A percentile compares a stretch with the other conserved stretches of the same genome.
Conservation (phyloP, 1,284 basidiomycete species). For the Ustilago shanxiensis region DNA sequence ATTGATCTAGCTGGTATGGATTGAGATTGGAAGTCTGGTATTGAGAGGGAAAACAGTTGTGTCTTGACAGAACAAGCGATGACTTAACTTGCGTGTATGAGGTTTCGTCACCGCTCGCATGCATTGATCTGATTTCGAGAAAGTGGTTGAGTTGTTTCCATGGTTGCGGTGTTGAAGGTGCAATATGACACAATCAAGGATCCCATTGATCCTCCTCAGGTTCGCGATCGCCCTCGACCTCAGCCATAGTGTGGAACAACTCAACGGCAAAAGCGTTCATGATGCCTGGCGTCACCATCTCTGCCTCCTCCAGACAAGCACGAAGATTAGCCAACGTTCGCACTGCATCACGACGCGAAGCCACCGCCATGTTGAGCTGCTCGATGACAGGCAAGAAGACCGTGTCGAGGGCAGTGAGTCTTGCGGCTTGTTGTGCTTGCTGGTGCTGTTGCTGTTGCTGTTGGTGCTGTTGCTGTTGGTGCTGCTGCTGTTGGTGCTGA, state of each 20-base stretch:
- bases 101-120: neutral
- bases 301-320: constrained; percentile 53
- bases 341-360: constrained; percentile 55
- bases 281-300: constrained; percentile 62
- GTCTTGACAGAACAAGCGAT: neutral
- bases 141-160: neutral
- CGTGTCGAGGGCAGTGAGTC: constrained; percentile 57
- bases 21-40: neutral
- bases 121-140: no score
- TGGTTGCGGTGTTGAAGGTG: neutral
- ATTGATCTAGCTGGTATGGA: constrained; percentile 4
- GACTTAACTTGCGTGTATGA: constrained; percentile 23
- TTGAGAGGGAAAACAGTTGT: constrained; percentile 1
- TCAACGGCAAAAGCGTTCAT: constrained; percentile 67
- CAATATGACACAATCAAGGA: neutral
- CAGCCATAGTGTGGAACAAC: constrained; percentile 63
- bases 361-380: constrained; percentile 60
- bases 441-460: constrained; percentile 31
- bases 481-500: constrained; percentile 28
- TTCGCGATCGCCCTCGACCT: constrained; percentile 50
- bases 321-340: constrained; percentile 53
- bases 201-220: constrained; percentile 54
- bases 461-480: constrained; percentile 19
- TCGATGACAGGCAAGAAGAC: constrained; percentile 65
- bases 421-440: constrained; percentile 31